phyloP scores from a whole-genome alignment of 2,329 filamentous ascomycete genomes.

The Colletotrichum eremochloae region DNA sequence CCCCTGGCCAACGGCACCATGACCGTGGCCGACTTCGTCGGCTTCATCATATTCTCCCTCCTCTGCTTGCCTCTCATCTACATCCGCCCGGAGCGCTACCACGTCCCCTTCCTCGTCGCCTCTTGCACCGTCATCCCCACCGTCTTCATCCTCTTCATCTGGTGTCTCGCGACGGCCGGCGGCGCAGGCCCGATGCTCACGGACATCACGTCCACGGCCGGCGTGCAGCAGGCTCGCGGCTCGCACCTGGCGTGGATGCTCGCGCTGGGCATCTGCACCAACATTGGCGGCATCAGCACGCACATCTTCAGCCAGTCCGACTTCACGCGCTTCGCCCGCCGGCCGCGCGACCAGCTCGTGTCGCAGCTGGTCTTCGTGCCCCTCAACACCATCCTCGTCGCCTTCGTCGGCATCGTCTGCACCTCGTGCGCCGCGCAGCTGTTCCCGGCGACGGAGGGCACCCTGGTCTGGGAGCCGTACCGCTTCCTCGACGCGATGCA shows the following conservation, averaged over 20 bases:
- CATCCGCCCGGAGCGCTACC: conserved; percentile 47
- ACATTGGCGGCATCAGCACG: conserved; percentile 48
- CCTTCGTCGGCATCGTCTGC: conserved; percentile 48
- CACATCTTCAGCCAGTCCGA: conserved; percentile 50
- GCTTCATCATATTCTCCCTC: conserved; percentile 46
- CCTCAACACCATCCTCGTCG: conserved; percentile 47
- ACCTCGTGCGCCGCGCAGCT: conserved; percentile 48
- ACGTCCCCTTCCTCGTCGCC: conserved; percentile 46
- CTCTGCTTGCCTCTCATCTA: conserved; percentile 47
- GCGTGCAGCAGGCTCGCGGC: conserved; percentile 43
- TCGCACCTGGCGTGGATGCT: conserved; percentile 46
- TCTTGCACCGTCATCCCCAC: conserved; percentile 45
- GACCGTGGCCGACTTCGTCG: conserved; percentile 44
- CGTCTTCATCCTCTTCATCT: conserved; percentile 49
- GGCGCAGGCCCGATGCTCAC: conserved; percentile 46
- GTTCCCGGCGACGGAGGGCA: conserved; percentile 44
- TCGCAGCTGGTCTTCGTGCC: conserved; percentile 48
- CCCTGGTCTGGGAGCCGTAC: conserved; percentile 49
- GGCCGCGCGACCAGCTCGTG: conserved; percentile 47
- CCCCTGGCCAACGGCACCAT: conserved; percentile 43
- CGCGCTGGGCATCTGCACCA: conserved; percentile 47
- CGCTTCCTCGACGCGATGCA: conserved; percentile 46
- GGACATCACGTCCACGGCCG: conserved; percentile 44
- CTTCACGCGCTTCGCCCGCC: conserved; percentile 49
- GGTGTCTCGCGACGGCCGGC: conserved; percentile 47